Base-by-base conservation (phyloP, 1,284 basidiomycete species). In the Ustilago hordei region DNA sequence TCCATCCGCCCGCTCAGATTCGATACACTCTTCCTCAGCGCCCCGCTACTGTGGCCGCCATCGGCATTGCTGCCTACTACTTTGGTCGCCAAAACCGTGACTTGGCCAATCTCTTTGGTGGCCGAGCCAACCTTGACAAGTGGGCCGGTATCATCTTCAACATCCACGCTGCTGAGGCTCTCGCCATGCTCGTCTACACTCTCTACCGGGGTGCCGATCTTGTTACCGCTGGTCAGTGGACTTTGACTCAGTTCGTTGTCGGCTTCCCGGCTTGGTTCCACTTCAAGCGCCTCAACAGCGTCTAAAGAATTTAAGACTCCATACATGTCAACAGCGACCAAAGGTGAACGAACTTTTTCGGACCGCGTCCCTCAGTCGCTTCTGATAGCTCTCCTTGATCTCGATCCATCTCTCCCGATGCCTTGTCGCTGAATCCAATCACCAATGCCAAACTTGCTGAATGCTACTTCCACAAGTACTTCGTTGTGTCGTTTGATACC, bases 241-340 rank as follows among this genome's bases (percentile, higher is more conserved):
- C 62, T 17, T 8, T 67, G 35, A 71, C 68, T 2, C 71, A 74
- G 50, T 52, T 81, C 11, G 19, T 78, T 15, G 54, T 80, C 11
- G 78, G 79, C 19, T 81, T 81, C 68, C 74, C 79, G 0, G 62
- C 60, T n/a, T 81, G 65, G 55, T 69, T 78, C 65, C 61, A 47
- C 34, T 81, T 81, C 68, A 69, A 69, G 48, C 72, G 75, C 56
- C 35, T 80, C 66, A 81, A 81, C 69, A 64, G 60, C 38, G 66
- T 23, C 34, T 52, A 17, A 23, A 50, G 45, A 50, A 7, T 28
- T 7, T 13, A 12, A 50, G 28, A 31, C n/a, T 12, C 7, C 9
- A 50, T 4, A 32, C 8, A 32, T 28, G 6, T 34, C 28, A 5
- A 50, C 35, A 31, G 32, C n/a, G 23, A 28, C 19, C 13, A 45